A percentile compares a stretch with the other conserved stretches of the same genome.
Conservation (phyloP, 768 basidiomycete genomes). For the Cantharellus cinnabarinus region DNA sequence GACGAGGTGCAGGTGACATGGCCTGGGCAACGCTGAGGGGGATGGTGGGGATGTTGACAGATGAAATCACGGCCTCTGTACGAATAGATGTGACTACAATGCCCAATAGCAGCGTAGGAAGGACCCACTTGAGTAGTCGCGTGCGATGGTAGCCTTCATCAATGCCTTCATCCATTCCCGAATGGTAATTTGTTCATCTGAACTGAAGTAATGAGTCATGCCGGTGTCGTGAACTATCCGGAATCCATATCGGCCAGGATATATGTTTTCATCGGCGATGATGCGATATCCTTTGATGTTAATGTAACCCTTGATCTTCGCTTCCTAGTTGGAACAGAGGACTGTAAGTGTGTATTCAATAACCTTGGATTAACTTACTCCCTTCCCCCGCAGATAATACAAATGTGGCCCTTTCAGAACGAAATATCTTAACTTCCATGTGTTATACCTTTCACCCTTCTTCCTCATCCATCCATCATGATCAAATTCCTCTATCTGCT, state of each 20-base stretch:
- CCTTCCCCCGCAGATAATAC: conserved; percentile 61
- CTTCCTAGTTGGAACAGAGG: conserved; percentile 36
- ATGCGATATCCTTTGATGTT: conserved; percentile 84
- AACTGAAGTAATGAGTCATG: conserved; percentile 79
- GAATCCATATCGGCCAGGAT: conserved; percentile 90
- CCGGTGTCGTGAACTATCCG: conserved; percentile 76
- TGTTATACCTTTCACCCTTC: conserved; percentile 79
- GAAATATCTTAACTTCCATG: conserved; percentile 84
- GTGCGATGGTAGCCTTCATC: conserved; percentile 93
- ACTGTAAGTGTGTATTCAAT: neutral
- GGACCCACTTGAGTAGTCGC: conserved; percentile 73
- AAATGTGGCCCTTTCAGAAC: conserved; percentile 82
- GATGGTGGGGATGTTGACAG: conserved; percentile 91
- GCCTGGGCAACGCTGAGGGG: conserved; percentile 86
- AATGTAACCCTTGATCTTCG: conserved; percentile 90
- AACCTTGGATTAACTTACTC: conserved; percentile 18
- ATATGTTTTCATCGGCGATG: conserved; percentile 74
- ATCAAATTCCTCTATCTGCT: conserved; percentile 83
- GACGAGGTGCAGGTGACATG: conserved; percentile 88
- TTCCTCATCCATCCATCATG: conserved; percentile 90
- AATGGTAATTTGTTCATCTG: conserved; percentile 62
- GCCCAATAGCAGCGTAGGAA: neutral
- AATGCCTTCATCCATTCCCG: conserved; percentile 99
- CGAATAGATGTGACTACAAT: neutral
- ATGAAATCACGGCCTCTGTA: conserved; percentile 81